Evolutionary conservation across 495 filamentous ascomycete genomes (phyloP).

Genomic region (Neurospora africana): DNA sequence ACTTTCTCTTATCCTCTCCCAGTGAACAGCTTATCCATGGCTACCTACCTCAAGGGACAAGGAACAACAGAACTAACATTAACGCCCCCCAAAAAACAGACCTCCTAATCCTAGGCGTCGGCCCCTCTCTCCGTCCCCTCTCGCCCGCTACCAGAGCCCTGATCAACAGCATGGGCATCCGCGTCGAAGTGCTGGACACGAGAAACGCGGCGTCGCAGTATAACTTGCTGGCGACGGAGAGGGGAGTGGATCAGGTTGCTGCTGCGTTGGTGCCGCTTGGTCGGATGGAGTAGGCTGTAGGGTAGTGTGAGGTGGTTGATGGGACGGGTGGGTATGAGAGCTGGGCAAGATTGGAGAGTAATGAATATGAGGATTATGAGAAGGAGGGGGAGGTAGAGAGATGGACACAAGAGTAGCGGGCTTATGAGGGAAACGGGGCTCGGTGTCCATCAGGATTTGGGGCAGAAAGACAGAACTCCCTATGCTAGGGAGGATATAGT

Average conservation of each 20-base stretch:
- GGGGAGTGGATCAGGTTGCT: conserved; percentile 68
- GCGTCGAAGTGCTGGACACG: conserved; percentile 85
- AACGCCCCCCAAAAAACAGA: conserved; percentile 39
- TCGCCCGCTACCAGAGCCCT: conserved; percentile 60
- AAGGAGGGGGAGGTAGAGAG: too few species aligned
- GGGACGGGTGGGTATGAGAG: too few species aligned
- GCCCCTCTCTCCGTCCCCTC: conserved; percentile 60
- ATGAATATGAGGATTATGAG: too few species aligned
- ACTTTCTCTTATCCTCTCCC: too few species aligned
- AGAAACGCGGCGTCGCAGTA: conserved; percentile 88
- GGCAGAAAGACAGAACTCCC: not conserved
- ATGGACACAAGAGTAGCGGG: not conserved
- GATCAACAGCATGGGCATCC: conserved; percentile 69
- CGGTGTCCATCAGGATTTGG: not conserved
- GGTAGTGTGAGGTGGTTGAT: too few species aligned
- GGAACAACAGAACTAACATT: not conserved
- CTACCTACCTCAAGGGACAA: too few species aligned
- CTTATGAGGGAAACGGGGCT: not conserved
- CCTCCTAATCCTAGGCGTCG: conserved; percentile 78
- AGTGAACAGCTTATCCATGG: too few species aligned
- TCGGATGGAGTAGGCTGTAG: conserved; percentile 48
- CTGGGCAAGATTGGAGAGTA: too few species aligned
- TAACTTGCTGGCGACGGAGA: conserved; percentile 76
- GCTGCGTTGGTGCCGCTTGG: conserved; percentile 84
- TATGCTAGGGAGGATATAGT: not conserved